Evolutionary conservation across 768 basidiomycete species (phyloP), one percentile per base, ranked within the genome.

Genomic region (Collybia mongolica): DNA sequence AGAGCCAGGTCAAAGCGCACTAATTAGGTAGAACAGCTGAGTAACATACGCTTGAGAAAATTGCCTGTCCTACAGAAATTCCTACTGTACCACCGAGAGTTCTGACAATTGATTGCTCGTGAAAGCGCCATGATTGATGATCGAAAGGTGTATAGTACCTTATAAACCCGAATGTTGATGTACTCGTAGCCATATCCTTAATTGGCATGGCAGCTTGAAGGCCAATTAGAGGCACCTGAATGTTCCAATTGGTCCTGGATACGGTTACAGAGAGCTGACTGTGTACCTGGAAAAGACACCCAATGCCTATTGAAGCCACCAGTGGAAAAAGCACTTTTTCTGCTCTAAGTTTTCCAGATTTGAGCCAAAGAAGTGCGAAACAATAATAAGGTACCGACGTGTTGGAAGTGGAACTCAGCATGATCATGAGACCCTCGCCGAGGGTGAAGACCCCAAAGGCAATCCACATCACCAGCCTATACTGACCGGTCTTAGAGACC

Each of bases 141-240:
- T 2, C 26, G 43, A 39, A 29, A 22, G 46, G 22, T 23, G 4
- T 17, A 15, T 49, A 67, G 24, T 61, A 84, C 81, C 86, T 77
- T 54, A 93, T 69, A 60, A 93, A 85, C 18, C 80, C 79, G 59
- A 86, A 87, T 0, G 83, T 82, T 1, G 79, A 72, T 0, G 90
- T 90, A 46, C 82, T 83, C 1, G 90, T 90, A 2, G 90, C 89
- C 89, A 93, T 90, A 55, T 93, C 89, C 57, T 83, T 84, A 14
- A 90, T 59, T 0, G 92, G 92, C 90, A 94, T 94, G 0, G 90
- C 85, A 1, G 90, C 88, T 67, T 93, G 91, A 12, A 93, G 67
- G 12, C 76, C 87, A 44, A 91, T 82, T 6, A 90, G 66, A 0
- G 88, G 89, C 4, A 74, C 73, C 81, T 85, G 58, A 45, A 43